Conservation (phyloP, 495 filamentous ascomycete genomes). For the Penicillium coprophilum region DNA sequence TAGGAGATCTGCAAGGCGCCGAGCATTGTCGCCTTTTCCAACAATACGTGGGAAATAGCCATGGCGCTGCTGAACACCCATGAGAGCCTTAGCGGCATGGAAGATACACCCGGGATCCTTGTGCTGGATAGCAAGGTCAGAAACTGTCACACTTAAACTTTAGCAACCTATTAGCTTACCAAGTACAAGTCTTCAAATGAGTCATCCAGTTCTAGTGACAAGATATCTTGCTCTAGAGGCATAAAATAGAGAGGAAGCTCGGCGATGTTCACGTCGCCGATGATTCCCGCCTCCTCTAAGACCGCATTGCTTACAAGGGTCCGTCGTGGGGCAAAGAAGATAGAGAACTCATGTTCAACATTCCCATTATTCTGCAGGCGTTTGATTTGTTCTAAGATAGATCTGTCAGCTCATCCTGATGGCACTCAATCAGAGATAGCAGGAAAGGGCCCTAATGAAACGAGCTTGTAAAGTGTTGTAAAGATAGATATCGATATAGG, state of each 20-base stretch:
- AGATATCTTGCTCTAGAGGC: constrained; percentile 83
- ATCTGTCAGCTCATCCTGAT: constrained; percentile 60
- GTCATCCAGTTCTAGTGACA: constrained; percentile 87
- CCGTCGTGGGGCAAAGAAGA: constrained; percentile 90
- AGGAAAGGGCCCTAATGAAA: constrained; percentile 45
- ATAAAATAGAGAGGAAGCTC: constrained; percentile 88
- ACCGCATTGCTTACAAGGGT: constrained; percentile 90
- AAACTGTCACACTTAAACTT: not conserved
- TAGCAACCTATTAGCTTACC: constrained; percentile 40
- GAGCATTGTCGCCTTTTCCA: constrained; percentile 93
- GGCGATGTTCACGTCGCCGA: constrained; percentile 85
- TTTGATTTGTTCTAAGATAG: constrained; percentile 78
- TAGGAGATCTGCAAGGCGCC: constrained; percentile 83
- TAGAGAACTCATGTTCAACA: constrained; percentile 88
- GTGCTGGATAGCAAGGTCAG: constrained; percentile 44
- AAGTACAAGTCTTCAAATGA: constrained; percentile 86
- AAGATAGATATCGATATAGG: constrained; percentile 53
- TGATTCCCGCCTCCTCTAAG: constrained; percentile 87
- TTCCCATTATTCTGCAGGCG: constrained; percentile 79
- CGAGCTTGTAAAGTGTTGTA: constrained; percentile 41
- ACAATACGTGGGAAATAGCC: constrained; percentile 94
- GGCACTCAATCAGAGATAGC: constrained; percentile 39
- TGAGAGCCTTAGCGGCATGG: constrained; percentile 85
- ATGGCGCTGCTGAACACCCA: constrained; percentile 88
- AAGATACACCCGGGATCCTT: constrained; percentile 91